phyloP scores from a whole-genome alignment of 768 basidiomycete species.

The Suillus tomentosus region DNA sequence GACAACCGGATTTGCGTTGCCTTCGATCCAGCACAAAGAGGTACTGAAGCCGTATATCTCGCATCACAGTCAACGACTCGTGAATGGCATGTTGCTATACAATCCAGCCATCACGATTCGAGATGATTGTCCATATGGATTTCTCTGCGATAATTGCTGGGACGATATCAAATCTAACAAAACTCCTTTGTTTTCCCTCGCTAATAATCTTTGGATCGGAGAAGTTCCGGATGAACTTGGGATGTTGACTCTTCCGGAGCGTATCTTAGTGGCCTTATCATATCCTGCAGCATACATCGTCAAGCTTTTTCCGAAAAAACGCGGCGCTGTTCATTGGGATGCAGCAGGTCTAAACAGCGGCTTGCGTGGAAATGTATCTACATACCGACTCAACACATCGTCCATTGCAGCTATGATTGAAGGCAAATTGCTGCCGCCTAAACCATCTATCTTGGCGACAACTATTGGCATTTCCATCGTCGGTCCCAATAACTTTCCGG shows the following conservation, averaged over 20 bases:
- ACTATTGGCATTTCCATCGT: background rate
- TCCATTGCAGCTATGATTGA: constrained; percentile 5
- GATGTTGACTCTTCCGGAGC: background rate
- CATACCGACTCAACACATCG: constrained; percentile 21
- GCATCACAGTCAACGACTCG: no score
- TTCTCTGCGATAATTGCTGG: no score
- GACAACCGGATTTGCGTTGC: no score
- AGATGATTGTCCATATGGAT: no score
- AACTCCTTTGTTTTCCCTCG: background rate
- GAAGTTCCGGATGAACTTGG: background rate
- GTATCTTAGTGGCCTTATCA: background rate
- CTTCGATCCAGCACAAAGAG: no score
- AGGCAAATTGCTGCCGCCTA: background rate
- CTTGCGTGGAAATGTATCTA: background rate
- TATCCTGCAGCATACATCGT: background rate
- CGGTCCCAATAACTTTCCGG: background rate
- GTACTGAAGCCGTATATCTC: no score
- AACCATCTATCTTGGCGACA: background rate
- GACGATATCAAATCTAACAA: background rate
- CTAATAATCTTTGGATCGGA: background rate
- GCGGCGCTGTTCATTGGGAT: background rate
- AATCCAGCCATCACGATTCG: no score
- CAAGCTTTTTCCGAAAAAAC: background rate
- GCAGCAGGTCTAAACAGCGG: background rate
- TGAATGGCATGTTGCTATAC: no score